Evolutionary conservation across 2,329 filamentous ascomycete species (phyloP).

Genomic region (Aureobasidium leucospermi): DNA sequence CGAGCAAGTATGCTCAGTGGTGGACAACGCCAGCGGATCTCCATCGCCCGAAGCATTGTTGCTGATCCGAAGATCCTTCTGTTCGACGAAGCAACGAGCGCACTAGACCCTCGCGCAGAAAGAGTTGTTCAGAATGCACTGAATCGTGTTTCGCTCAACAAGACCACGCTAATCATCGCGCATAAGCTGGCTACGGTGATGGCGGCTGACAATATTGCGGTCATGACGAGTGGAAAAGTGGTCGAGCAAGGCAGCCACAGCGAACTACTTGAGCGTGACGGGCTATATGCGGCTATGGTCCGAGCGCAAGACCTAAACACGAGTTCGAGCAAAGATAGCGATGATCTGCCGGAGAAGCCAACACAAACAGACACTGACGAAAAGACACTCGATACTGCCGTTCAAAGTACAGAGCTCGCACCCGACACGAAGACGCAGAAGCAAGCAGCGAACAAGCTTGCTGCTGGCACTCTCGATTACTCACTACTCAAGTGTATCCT

Average conservation of each 20-base stretch:
- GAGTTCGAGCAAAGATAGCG: slow-evolving; percentile 12
- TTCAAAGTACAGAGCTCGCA: background rate
- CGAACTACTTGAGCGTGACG: slow-evolving; percentile 31
- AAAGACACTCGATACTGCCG: background rate
- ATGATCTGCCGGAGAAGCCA: background rate
- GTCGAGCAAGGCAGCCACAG: slow-evolving; percentile 39
- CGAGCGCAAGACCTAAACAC: slow-evolving; percentile 39
- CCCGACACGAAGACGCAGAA: no score
- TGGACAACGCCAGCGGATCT: slow-evolving; percentile 29
- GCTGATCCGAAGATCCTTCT: slow-evolving; percentile 29
- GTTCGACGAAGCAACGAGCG: slow-evolving; percentile 31
- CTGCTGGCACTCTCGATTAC: slow-evolving; percentile 24
- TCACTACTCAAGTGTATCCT: slow-evolving; percentile 29
- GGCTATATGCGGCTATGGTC: slow-evolving; percentile 37
- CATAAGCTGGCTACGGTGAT: slow-evolving; percentile 39
- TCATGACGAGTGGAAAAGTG: slow-evolving; percentile 36
- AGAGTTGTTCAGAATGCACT: slow-evolving; percentile 28
- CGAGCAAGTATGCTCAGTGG: slow-evolving; percentile 28
- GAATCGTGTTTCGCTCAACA: slow-evolving; percentile 24
- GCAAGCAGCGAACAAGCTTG: slow-evolving; percentile 8
- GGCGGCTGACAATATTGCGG: slow-evolving; percentile 39
- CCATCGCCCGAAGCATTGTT: slow-evolving; percentile 31
- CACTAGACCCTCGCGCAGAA: slow-evolving; percentile 30
- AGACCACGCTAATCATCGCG: slow-evolving; percentile 35
- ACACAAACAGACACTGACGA: background rate